Base-by-base conservation (phyloP, 2,329 filamentous ascomycete genomes). In the Bipolaris gigantea region DNA sequence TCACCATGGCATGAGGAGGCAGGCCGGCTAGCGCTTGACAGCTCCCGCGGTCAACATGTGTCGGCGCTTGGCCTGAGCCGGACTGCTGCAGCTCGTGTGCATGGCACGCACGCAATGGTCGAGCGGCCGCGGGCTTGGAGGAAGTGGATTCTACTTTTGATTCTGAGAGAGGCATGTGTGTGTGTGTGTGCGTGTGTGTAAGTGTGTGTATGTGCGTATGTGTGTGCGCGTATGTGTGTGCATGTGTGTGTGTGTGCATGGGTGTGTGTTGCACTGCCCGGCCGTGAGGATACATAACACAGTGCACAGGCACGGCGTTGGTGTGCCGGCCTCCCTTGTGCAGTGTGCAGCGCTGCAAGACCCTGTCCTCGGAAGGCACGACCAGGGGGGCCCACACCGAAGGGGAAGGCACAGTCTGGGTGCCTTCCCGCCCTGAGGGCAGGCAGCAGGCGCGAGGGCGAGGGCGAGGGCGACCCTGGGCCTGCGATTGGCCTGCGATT, bases 331-430 rank as follows among this genome's bases (percentile, higher is more conserved):
- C 33, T 34, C 30, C 34, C 48, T n/a, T 21, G 27, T 30, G 27
- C 27, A 30, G 27, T 52, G 36, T 41, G 25, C 25, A 27, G 10
- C 25, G 53, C 53, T 40, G 51, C 49, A n/a, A 44, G 53, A 52
- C 56, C 53, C 56, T 53, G 51, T 32, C 33, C 34, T 53, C 46
- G 49, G 46, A 50, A 50, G 42, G 53, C 51, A 45, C 52, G 56
- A 51, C 57, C 50, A 53, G 56, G 55, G 52, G 42, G 47, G 36
- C 47, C 48, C 44, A 53, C 59, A 55, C 57, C 55, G 32, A 57
- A 63, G 60, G 39, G 63, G 64, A 61, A 63, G 55, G 55, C 55
- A 57, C 52, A 48, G 41, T 47, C 52, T 45, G 44, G 23, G 53
- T 30, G 42, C 52, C 58, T 58, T 58, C 33, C 63, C 59, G 43